These are phyloP conservation scores for Secale cereale DNA, from an alignment of 176 grass and related monocot genomes.

Conservation along the genomic window DNA sequence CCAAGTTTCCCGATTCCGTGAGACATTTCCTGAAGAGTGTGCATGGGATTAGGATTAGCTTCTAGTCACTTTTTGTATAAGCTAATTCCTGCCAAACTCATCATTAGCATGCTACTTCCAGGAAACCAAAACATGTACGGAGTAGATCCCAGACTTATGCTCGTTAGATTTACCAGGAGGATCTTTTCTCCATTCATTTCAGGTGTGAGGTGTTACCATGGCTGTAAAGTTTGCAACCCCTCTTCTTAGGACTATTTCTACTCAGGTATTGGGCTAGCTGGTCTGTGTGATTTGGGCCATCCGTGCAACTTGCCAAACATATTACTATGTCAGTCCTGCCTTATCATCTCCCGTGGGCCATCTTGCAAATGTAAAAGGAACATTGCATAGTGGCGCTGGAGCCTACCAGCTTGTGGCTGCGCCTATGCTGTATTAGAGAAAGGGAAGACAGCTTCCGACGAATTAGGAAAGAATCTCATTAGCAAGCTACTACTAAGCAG, in stretches of 20 bases:
- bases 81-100: slow-evolving; percentile 6
- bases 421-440: neutral
- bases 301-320: neutral
- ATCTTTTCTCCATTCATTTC: slow-evolving; percentile 16
- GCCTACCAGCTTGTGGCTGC: neutral
- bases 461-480: neutral
- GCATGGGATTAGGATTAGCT: neutral
- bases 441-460: neutral
- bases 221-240: slow-evolving; percentile 15
- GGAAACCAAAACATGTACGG: slow-evolving; percentile 3
- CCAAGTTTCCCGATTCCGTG: neutral
- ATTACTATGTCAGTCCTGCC: neutral
- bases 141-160: neutral
- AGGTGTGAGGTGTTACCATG: neutral
- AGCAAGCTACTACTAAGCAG: neutral
- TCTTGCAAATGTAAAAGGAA: neutral
- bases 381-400: neutral
- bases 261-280: neutral
- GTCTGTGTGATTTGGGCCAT: slow-evolving; percentile 6
- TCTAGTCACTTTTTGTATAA: neutral
- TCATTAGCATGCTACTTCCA: neutral
- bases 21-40: neutral
- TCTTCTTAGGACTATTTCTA: neutral
- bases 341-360: neutral
- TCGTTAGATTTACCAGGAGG: neutral